Evolutionary conservation across 31 red algal species (phyloP).

Genomic region (Odonthalia washingtoniensis): DNA sequence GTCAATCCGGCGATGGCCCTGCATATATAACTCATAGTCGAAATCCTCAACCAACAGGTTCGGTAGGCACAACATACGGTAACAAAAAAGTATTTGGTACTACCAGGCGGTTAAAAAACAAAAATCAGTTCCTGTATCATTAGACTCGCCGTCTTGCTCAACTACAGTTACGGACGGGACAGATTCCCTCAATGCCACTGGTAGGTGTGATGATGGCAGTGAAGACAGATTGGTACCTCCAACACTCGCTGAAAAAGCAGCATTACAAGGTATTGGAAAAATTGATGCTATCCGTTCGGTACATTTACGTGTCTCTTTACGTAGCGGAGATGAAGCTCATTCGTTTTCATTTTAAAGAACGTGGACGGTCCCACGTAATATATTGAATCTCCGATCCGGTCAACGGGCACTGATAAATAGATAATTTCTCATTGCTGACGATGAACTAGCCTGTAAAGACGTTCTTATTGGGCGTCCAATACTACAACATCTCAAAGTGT

Average conservation of each 20-base stretch:
- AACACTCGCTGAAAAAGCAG: not conserved
- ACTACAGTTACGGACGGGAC: conserved; percentile 17
- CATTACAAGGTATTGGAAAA: too few species aligned
- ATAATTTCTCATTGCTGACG: conserved; percentile 35
- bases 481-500: conserved; percentile 20
- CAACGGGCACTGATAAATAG: conserved; percentile 39
- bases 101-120: not conserved
- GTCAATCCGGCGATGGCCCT: conserved; percentile 2
- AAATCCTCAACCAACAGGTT: too few species aligned
- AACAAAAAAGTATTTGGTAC: not conserved
- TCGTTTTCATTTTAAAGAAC: conserved; percentile 22
- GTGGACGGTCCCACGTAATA: conserved; percentile 31
- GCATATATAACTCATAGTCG: not conserved
- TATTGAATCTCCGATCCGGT: conserved; percentile 28
- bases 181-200: not conserved
- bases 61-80: too few species aligned
- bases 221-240: conserved; percentile 17
- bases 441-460: conserved; percentile 49
- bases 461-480: conserved; percentile 50
- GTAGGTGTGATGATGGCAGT: conserved; percentile 47
- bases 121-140: not conserved
- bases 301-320: conserved; percentile 21
- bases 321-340: conserved; percentile 32
- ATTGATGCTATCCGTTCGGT: conserved; percentile 30
- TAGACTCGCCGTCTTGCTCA: conserved; percentile 30